Conservation (phyloP, 768 basidiomycete species). For the Xanthoconium purpureum region DNA sequence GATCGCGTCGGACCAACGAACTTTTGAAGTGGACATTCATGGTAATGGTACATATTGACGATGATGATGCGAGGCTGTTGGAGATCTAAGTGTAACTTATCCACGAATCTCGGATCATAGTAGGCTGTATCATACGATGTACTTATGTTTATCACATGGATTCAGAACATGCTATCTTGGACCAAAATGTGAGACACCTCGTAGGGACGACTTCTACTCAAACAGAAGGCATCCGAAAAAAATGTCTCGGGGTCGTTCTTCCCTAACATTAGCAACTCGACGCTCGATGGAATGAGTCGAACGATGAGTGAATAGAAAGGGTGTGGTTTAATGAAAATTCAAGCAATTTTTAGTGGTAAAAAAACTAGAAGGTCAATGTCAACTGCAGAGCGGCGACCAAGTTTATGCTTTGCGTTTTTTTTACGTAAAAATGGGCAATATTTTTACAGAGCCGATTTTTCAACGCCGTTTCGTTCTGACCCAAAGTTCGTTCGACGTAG, state of each 20-base stretch:
- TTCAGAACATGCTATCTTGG: background rate
- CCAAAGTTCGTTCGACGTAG: background rate
- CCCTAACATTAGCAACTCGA: conserved; percentile 54
- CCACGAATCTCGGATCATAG: background rate
- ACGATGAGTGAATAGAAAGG: conserved; percentile 47
- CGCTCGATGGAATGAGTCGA: conserved; percentile 41
- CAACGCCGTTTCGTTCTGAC: background rate
- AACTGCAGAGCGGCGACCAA: background rate
- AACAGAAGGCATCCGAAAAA: conserved; percentile 52
- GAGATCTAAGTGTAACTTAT: too few relatives aligned
- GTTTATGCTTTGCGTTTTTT: background rate
- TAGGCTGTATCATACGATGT: conserved; percentile 13
- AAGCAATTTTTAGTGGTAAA: background rate
- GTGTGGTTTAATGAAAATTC: conserved; percentile 1
- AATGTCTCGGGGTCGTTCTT: conserved; percentile 45
- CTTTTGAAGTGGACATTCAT: background rate
- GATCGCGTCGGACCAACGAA: background rate
- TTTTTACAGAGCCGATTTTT: background rate
- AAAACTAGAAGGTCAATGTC: background rate
- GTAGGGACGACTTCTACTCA: conserved; percentile 51
- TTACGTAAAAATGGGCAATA: conserved; percentile 12
- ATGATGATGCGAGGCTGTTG: too few relatives aligned
- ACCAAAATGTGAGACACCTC: conserved; percentile 51
- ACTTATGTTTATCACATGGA: background rate
- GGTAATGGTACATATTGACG: background rate